Base-by-base conservation (phyloP, 2,329 filamentous ascomycete species). In the Fusarium illudens region DNA sequence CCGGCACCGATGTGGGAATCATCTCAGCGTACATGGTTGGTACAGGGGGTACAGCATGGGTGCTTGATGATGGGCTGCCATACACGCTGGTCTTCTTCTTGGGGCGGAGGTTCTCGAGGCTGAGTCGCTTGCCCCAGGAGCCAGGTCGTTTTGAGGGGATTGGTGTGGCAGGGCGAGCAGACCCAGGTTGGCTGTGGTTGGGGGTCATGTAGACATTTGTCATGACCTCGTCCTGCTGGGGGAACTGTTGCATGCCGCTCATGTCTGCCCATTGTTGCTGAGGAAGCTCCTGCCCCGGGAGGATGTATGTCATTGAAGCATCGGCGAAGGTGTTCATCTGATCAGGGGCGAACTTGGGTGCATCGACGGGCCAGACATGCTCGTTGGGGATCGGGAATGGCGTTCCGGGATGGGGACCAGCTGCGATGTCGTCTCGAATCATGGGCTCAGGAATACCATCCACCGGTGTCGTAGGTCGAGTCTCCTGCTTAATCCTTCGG, bases 341-440 rank as follows among this genome's bases (percentile, higher is more conserved):
- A 59, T 81, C 79, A 9, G 79, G 78, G 8, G 78, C 78, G 60
- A 81, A 80, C 65, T 79, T 79, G 54, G 79, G 79, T 6, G 78
- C 77, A 42, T 80, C 78, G n/a, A 76, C 70, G 4, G 79, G 76
- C 76, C 79, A 79, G 22, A 75, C 72, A 10, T 70, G 71, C 60
- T 80, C 79, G 54, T 77, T 78, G 15, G 80, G 80, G 44, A 82
- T 81, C 4, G 75, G 75, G 65, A 79, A 79, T 5, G 79, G 79
- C 11, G 80, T 81, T 51, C 79, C 80, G 2, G 80, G 80, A 62
- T 81, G 80, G 62, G 77, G 80, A 3, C 78, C 79, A 51, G 70
- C 64, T 27, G 74, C 71, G 34, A 69, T 59, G 49, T 80, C 78
- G 49, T 80, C 78, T 15, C 66, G 71, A 71, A 80, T 79, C 65